Base-by-base conservation (phyloP, 2,329 filamentous ascomycete genomes). In the Ciborinia camelliae region DNA sequence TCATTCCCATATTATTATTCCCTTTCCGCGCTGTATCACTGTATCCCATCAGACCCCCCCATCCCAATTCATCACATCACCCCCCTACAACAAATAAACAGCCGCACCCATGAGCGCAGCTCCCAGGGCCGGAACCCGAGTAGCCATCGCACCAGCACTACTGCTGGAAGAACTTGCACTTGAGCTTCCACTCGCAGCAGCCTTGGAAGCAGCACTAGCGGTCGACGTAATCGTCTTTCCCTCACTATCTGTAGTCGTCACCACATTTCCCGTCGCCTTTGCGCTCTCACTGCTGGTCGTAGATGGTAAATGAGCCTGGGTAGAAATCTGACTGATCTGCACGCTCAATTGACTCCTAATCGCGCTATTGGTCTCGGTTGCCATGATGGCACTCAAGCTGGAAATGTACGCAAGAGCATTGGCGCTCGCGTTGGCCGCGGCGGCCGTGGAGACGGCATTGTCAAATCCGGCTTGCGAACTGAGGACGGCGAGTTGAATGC, bases 251-350 rank as follows among this genome's bases (percentile, higher is more conserved):
- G 51, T 54, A 2, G 60, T 45, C 12, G 60, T 57, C 0, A 43
- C 30, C 32, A 37, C 39, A 35, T 9, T 26, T 18, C 28, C 37
- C 9, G 6, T 45, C 23, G 23, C 30, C 7, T n/a, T 30, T 12
- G 26, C 39, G 12, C n/a, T 35, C n/a, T 43, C 28, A 15, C 82
- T 37, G 0, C 23, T 20, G 4, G 20, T 20, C 9, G 48, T 18
- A 15, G 41, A 4, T 7, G 14, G 45, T 15, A 58, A 47, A 15
- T 41, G 23, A 3, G 41, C 55, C 30, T 58, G 55, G 15, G 50
- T 63, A 32, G 50, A 57, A 48, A 63, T 55, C 50, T 63, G 60
- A 45, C 60, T 47, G 15, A 63, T 63, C 39, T 63, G 50, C n/a
- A 45, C 60, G n/a, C 50, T 55, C 30, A 63, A 54, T 41, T 63